Percentiles rank a stretch among this genome's conserved stretches.
Conservation (phyloP, 805 yeast species). For the Candida jianshihensis region DNA sequence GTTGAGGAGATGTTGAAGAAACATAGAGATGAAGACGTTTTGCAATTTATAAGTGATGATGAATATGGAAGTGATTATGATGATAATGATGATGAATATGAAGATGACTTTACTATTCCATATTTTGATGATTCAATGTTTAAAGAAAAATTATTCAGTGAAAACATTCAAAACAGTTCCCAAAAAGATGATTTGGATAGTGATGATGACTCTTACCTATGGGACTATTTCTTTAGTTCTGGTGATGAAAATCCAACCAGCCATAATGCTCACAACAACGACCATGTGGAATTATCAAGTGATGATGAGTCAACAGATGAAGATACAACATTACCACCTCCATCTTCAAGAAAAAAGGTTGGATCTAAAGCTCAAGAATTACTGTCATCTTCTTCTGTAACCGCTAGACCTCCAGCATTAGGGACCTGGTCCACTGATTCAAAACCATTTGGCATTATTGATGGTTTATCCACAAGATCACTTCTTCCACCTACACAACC, state of each 20-base stretch:
- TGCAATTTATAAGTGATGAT: conserved; percentile 28
- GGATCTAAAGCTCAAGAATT: conserved; percentile 89
- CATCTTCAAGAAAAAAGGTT: conserved; percentile 46
- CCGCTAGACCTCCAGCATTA: conserved; percentile 82
- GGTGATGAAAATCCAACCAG: conserved; percentile 25
- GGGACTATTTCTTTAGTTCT: conserved; percentile 66
- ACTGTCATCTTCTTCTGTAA: conserved; percentile 77
- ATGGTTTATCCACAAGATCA: conserved; percentile 86
- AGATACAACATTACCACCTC: conserved; percentile 74
- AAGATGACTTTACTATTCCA: conserved; percentile 42
- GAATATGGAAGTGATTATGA: conserved; percentile 20
- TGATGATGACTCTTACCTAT: conserved; percentile 59
- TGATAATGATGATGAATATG: conserved; percentile 14
- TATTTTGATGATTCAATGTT: conserved; percentile 33
- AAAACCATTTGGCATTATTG: conserved; percentile 89
- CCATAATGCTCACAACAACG: conserved; percentile 7
- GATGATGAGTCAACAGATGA: conserved; percentile 94
- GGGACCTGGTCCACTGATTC: conserved; percentile 87
- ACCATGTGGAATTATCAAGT: conserved; percentile 21
- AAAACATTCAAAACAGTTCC: conserved; percentile 29
- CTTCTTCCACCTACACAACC: conserved; percentile 41
- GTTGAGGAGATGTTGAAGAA: conserved; percentile 31
- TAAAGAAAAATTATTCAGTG: conserved; percentile 13
- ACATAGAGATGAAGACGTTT: conserved; percentile 35
- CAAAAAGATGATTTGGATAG: conserved; percentile 16